A percentile compares a stretch with the other conserved stretches of the same genome.
These are phyloP conservation scores for Cadophora sp. DNA, from an alignment of 2,329 filamentous ascomycete genomes.

Conservation along the genomic window DNA sequence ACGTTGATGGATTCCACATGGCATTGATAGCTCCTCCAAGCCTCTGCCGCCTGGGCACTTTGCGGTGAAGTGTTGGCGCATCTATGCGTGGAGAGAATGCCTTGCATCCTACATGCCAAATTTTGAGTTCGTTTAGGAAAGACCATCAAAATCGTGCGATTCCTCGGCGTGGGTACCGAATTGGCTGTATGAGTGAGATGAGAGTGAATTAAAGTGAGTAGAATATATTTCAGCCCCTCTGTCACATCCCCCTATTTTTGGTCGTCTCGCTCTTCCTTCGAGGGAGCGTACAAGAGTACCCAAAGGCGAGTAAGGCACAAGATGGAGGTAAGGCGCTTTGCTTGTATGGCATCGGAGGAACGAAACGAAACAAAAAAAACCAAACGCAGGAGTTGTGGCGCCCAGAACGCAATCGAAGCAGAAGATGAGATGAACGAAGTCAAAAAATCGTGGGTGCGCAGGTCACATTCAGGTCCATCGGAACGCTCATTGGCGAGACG, in stretches of 20 bases:
- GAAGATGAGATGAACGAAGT: neutral
- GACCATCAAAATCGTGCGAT: neutral
- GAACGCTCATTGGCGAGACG: conserved; percentile 4
- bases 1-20: conserved; percentile 7
- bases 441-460: neutral
- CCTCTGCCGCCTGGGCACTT: conserved; percentile 7
- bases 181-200: conserved; percentile 1
- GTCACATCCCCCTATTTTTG: neutral
- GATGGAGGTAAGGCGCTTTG: neutral
- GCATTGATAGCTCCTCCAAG: neutral
- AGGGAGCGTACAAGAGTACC: neutral
- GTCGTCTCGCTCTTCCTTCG: neutral
- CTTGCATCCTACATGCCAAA: conserved; percentile 9
- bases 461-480: neutral
- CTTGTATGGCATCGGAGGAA: neutral
- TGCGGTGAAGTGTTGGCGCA: neutral
- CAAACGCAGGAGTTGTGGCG: neutral
- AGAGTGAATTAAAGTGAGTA: neutral
- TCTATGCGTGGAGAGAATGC: neutral
- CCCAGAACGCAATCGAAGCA: neutral
- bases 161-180: neutral
- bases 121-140: neutral
- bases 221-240: neutral
- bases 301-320: neutral
- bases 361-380: neutral